Percentiles rank a stretch among this genome's conserved stretches.
Evolutionary conservation across 805 yeast genomes (phyloP).

Genomic region (Metschnikowia gruessii): DNA sequence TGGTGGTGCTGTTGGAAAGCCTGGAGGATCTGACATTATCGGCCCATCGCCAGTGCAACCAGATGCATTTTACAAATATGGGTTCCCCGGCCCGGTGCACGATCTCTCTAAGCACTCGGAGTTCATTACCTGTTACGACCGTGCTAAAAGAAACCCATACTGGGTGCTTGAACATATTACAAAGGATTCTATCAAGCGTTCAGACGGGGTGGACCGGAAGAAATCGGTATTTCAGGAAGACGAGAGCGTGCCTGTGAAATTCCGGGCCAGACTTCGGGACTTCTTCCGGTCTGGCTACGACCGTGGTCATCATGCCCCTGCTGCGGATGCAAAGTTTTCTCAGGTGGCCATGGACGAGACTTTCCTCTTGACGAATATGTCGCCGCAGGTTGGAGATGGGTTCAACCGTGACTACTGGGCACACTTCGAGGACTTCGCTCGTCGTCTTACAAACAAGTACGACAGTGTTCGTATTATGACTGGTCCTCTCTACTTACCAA

Average conservation of each 20-base stretch:
- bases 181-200: constrained; percentile 55
- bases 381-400: constrained; percentile 97
- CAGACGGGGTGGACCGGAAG: constrained; percentile 65
- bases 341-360: constrained; percentile 96
- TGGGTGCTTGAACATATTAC: constrained; percentile 92
- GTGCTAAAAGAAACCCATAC: constrained; percentile 80
- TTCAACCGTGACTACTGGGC: constrained; percentile 98
- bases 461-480: constrained; percentile 81
- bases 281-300: constrained; percentile 95
- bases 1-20: constrained; percentile 9
- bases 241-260: constrained; percentile 69
- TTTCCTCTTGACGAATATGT: constrained; percentile 81
- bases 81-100: constrained; percentile 93
- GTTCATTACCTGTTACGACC: constrained; percentile 81
- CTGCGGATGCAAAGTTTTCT: constrained; percentile 90
- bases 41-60: constrained; percentile 56
- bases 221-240: constrained; percentile 86
- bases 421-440: constrained; percentile 84
- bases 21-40: constrained; percentile 16
- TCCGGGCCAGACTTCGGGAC: constrained; percentile 75
- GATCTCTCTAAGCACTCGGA: constrained; percentile 73
- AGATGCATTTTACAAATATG: constrained; percentile 79
- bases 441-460: constrained; percentile 72
- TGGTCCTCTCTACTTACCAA: constrained; percentile 90
- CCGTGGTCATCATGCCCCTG: constrained; percentile 97